A percentile compares a stretch with the other conserved stretches of the same genome.
phyloP scores from a whole-genome alignment of 2,329 filamentous ascomycete species.

The Aspergillus carbonarius region DNA sequence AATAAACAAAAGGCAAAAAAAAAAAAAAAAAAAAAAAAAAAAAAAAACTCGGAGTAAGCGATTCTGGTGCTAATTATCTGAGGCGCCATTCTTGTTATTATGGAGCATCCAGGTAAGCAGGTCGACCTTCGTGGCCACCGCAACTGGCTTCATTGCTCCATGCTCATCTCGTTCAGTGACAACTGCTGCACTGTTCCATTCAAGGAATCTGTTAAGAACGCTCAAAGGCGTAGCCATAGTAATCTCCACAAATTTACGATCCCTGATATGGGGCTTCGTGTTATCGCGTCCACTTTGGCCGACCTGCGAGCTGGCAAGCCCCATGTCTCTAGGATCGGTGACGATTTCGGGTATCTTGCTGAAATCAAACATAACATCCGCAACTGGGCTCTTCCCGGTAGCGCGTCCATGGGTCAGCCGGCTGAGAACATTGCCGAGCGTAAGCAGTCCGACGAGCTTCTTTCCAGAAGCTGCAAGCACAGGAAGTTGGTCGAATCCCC shows the following conservation, averaged over 20 bases:
- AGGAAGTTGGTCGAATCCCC: constrained; percentile 95
- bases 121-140: constrained; percentile 95
- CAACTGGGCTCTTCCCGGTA: constrained; percentile 69
- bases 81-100: constrained; percentile 42
- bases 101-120: constrained; percentile 88
- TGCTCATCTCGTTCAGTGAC: constrained; percentile 74
- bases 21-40: too few species aligned
- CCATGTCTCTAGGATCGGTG: constrained; percentile 75
- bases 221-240: constrained; percentile 83
- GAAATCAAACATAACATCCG: constrained; percentile 97
- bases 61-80: background rate
- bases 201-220: constrained; percentile 86
- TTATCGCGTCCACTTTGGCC: constrained; percentile 15
- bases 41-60: too few species aligned
- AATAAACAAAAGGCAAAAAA: too few species aligned
- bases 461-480: constrained; percentile 70
- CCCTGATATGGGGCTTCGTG: constrained; percentile 48
- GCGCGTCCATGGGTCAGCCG: constrained; percentile 85
- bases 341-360: constrained; percentile 81
- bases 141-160: constrained; percentile 71
- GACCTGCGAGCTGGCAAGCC: constrained; percentile 27
- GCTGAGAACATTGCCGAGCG: constrained; percentile 88
- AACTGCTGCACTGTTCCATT: constrained; percentile 96
- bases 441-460: constrained; percentile 86
- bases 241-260: constrained; percentile 84